Conservation (phyloP, 331 rosid species). For the Malus hybrid region DNA sequence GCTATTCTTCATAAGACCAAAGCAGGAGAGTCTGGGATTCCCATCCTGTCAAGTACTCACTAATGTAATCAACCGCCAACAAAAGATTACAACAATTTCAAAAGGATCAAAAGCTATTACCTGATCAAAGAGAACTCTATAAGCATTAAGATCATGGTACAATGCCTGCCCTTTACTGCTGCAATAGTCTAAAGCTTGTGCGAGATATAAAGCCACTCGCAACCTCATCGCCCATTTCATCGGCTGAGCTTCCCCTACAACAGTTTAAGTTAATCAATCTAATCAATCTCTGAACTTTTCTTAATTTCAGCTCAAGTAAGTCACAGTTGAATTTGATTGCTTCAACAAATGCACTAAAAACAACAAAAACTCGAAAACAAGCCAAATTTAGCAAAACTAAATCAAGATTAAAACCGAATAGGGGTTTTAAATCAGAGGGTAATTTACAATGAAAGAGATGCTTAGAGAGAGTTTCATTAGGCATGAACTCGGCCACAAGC, state of each 20-base stretch:
- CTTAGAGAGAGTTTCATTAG: conserved; percentile 92
- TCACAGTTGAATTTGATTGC: neutral
- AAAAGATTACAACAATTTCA: conserved; percentile 8
- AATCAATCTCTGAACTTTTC: neutral
- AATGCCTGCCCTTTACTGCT: conserved; percentile 74
- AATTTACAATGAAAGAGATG: conserved; percentile 89
- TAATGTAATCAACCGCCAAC: conserved; percentile 8
- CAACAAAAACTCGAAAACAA: neutral
- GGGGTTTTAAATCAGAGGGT: neutral
- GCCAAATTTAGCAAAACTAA: too few relatives aligned
- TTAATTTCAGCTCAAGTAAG: neutral
- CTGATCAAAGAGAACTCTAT: conserved; percentile 84
- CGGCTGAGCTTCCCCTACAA: conserved; percentile 87
- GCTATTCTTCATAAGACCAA: conserved; percentile 93
- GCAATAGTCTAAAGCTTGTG: conserved; percentile 96
- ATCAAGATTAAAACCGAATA: neutral
- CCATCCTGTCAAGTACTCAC: conserved; percentile 40
- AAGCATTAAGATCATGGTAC: conserved; percentile 97
- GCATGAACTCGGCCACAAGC: conserved; percentile 97
- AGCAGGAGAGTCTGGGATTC: conserved; percentile 85
- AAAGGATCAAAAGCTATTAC: conserved; percentile 23
- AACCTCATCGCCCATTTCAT: conserved; percentile 99
- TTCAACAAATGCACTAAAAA: neutral
- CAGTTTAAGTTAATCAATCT: neutral
- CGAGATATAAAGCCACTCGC: conserved; percentile 92